These are phyloP conservation scores for Diplocarpon mali DNA, from an alignment of 2,329 filamentous ascomycete genomes.

Conservation along the genomic window DNA sequence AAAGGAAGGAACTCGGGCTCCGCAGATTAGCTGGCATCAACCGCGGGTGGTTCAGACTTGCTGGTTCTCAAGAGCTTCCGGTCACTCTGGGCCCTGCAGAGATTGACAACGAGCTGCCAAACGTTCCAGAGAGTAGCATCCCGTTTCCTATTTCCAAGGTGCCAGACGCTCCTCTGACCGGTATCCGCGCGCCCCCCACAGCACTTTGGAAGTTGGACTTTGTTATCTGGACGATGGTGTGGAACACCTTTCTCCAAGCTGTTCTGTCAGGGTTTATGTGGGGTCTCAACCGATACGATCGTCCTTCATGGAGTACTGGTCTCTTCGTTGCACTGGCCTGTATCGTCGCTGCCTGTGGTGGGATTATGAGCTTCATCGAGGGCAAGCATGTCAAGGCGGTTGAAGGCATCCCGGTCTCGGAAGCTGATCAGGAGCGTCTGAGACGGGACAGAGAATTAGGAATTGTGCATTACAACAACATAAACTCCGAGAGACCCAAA, in stretches of 20 bases:
- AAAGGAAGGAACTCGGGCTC: constrained; percentile 43
- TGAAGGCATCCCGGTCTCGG: constrained; percentile 57
- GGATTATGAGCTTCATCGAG: constrained; percentile 59
- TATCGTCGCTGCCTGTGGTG: constrained; percentile 55
- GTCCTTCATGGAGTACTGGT: constrained; percentile 73
- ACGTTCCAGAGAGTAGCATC: constrained; percentile 36
- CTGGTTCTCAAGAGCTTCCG: constrained; percentile 50
- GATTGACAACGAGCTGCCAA: constrained; percentile 31
- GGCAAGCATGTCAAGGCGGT: constrained; percentile 60
- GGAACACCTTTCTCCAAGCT: constrained; percentile 69
- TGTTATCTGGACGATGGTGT: constrained; percentile 66
- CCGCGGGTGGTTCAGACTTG: constrained; percentile 62
- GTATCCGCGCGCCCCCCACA: constrained; percentile 56
- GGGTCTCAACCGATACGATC: constrained; percentile 58
- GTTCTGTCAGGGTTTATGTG: constrained; percentile 74
- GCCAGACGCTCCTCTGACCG: constrained; percentile 59
- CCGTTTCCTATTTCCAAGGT: constrained; percentile 54
- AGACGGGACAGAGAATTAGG: constrained; percentile 42
- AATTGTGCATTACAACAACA: constrained; percentile 47
- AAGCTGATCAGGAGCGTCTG: constrained; percentile 41
- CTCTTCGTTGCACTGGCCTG: constrained; percentile 68
- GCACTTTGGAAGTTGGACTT: constrained; percentile 66
- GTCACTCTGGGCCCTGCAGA: constrained; percentile 41
- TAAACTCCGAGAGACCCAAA: constrained; percentile 40
- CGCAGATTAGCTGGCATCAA: constrained; percentile 65